Evolutionary conservation across 176 grass and related monocot species (phyloP), one percentile per base, ranked within the genome.

Genomic region (Triticum urartu): DNA sequence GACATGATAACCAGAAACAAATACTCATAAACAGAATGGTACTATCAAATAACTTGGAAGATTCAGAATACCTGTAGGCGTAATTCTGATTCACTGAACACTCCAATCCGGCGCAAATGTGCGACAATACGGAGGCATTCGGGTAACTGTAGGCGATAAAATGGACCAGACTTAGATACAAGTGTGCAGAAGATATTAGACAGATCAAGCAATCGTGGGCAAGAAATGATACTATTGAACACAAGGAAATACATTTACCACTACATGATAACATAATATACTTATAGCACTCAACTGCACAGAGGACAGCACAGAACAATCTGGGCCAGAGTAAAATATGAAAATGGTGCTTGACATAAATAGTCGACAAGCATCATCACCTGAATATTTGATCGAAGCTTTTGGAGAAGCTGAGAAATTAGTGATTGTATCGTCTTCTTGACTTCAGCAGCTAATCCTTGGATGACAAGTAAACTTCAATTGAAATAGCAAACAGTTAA

Each of bases 311-410:
- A 76, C 2, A 64, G 75, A 63, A 39, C 5, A 42, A 78, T 63
- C 30, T 12, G 15, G 9, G 12, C 14, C 64, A 65, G 75, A 56
- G 18, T 22, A 77, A 70, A 71, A 81, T 32, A 86, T 20, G 15
- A 72, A 58, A 38, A 20, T 42, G 17, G 64, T 79, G 14, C 22
- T 20, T 70, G 45, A 4, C 52, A 84, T 21, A 61, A 30, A 63
- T 4, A 60, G 64, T 91, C 34, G 1, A 62, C 26, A 3, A 48
- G 9, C 21, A 85, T 76, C 58, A 64, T 74, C 68, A 92, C 97
- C 97, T 99, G 97, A 86, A 99, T 94, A 86, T 94, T 94, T 83
- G 97, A 97, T 85, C 90, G 88, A 80, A 99, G 94, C 90, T 99
- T 99, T 87, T 99, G 94, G 58, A 97, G 90, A 90, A 99, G 94